These are phyloP conservation scores for Hanseniaspora valbyensis DNA, from an alignment of 805 yeast genomes.

Conservation along the genomic window DNA sequence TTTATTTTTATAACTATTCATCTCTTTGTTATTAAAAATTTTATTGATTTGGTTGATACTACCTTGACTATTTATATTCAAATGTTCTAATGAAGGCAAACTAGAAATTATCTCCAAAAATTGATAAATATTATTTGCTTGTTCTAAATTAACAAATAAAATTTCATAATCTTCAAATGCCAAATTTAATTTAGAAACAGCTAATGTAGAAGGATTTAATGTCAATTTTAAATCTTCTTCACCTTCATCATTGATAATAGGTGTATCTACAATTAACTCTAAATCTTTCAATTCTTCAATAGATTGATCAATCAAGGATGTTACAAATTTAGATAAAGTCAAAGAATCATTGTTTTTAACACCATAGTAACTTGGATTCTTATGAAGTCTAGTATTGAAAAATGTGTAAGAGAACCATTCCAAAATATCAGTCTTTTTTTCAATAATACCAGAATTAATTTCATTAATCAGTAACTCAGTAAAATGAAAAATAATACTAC, in stretches of 20 bases:
- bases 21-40: background rate
- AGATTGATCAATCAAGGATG: conserved; percentile 68
- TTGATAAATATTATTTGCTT: background rate
- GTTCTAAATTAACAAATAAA: background rate
- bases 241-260: conserved; percentile 28
- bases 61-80: background rate
- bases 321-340: conserved; percentile 70
- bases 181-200: background rate
- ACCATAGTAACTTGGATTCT: conserved; percentile 87
- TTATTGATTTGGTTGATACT: conserved; percentile 1
- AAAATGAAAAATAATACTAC: conserved; percentile 46
- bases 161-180: background rate
- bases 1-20: conserved; percentile 2
- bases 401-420: conserved; percentile 83
- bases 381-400: conserved; percentile 66
- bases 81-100: conserved; percentile 1
- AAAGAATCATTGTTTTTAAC: conserved; percentile 48
- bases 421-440: conserved; percentile 68
- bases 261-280: conserved; percentile 50
- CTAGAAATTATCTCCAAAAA: conserved; percentile 1
- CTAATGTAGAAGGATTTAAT: background rate
- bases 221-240: conserved; percentile 20
- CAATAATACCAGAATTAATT: conserved; percentile 53
- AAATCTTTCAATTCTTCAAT: conserved; percentile 52
- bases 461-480: conserved; percentile 66